These are phyloP conservation scores for Fonsecaea monophora DNA, from an alignment of 2,329 filamentous ascomycete genomes.

Conservation along the genomic window DNA sequence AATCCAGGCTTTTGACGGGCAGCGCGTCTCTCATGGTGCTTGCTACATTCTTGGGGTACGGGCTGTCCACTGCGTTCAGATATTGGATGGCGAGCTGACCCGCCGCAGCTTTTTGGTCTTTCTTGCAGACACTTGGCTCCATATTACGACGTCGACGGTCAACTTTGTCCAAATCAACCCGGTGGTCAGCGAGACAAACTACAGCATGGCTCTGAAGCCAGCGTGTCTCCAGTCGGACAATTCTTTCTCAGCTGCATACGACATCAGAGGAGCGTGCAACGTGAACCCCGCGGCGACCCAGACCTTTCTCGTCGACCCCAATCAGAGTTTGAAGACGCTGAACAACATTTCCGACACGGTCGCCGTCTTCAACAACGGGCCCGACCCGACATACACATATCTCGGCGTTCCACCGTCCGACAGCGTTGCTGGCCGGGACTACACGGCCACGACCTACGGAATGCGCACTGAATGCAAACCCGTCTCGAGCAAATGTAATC, in stretches of 20 bases:
- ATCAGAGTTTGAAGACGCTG: constrained; percentile 12
- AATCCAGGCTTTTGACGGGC: background rate
- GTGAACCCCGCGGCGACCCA: background rate
- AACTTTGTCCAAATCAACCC: constrained; percentile 30
- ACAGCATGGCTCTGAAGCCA: background rate
- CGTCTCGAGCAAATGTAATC: constrained; percentile 35
- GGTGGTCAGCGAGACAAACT: background rate
- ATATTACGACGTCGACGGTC: constrained; percentile 40
- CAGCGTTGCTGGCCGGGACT: constrained; percentile 30
- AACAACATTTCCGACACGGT: constrained; percentile 17
- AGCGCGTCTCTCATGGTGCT: background rate
- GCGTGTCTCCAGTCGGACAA: background rate
- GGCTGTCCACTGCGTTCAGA: background rate
- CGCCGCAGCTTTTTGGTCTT: background rate
- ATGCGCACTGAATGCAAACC: constrained; percentile 34
- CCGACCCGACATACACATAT: constrained; percentile 25
- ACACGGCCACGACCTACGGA: constrained; percentile 35
- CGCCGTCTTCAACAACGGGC: constrained; percentile 15
- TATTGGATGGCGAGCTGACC: background rate
- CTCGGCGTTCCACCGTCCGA: constrained; percentile 24
- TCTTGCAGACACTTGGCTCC: constrained; percentile 41
- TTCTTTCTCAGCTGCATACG: background rate
- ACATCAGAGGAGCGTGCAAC: background rate
- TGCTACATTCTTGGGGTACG: background rate
- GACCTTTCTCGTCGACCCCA: constrained; percentile 11